Percentiles rank a stretch among this genome's conserved stretches.
Conservation (phyloP, 768 basidiomycete genomes). For the Royoungia palumana region DNA sequence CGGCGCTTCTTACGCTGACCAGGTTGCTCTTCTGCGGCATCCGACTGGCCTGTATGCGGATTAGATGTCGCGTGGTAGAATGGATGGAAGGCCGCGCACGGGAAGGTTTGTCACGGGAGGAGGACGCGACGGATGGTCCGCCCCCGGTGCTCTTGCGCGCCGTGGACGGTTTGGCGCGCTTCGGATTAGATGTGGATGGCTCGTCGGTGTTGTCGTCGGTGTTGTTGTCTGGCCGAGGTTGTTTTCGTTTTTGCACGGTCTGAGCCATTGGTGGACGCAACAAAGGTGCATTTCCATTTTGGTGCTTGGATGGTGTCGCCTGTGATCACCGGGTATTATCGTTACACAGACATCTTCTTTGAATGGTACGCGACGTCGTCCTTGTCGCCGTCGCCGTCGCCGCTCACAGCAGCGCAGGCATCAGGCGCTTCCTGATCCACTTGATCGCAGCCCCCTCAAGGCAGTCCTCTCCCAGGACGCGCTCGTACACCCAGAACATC, state of each 20-base stretch:
- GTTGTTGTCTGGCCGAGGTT: constrained; percentile 32
- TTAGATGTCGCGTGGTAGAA: constrained; percentile 11
- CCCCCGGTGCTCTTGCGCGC: constrained; percentile 88
- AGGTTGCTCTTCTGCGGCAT: constrained; percentile 24
- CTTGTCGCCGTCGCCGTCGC: not conserved
- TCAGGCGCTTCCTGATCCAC: constrained; percentile 51
- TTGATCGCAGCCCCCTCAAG: constrained; percentile 61
- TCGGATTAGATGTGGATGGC: no score
- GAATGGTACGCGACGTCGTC: constrained; percentile 53
- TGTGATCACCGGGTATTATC: constrained; percentile 68
- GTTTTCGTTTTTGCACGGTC: constrained; percentile 55
- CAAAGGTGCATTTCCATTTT: constrained; percentile 8
- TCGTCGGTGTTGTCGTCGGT: constrained; percentile 31
- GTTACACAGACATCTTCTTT: constrained; percentile 84
- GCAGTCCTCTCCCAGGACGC: constrained; percentile 70
- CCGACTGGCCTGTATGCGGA: constrained; percentile 18
- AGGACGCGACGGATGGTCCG: constrained; percentile 29
- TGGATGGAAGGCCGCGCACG: constrained; percentile 19
- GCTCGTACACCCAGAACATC: constrained; percentile 67
- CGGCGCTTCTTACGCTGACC: constrained; percentile 49
- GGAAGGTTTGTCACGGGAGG: constrained; percentile 23
- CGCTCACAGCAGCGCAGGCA: constrained; percentile 41
- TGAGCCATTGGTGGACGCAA: constrained; percentile 51
- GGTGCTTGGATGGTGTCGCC: constrained; percentile 33
- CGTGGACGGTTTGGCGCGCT: constrained; percentile 53